Conservation (phyloP, 345 rosid species). For the Psidium friedrichsthalianum region DNA sequence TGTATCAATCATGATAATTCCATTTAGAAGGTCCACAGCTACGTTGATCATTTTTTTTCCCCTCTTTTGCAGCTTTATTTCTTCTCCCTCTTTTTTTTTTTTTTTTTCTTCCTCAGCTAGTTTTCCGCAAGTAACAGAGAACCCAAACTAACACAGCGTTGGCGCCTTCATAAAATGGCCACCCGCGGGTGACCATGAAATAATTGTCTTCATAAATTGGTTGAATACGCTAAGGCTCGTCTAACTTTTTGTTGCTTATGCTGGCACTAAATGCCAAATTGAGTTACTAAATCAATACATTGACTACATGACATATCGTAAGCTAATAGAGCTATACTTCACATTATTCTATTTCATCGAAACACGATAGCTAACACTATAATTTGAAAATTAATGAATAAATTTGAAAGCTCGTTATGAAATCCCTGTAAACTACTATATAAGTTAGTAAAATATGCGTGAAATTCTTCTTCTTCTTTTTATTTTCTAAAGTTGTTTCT, state of each 20-base stretch:
- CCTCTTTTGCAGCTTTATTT: not conserved
- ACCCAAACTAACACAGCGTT: not conserved
- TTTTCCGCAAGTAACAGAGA: not conserved
- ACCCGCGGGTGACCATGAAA: not conserved
- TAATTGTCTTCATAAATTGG: not conserved
- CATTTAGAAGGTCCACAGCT: not conserved
- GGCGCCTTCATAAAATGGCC: not conserved
- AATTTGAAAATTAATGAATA: not conserved
- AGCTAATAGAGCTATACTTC: no score
- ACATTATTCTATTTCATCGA: no score
- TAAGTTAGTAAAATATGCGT: not conserved
- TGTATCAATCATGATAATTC: not conserved
- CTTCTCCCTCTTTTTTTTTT: not conserved
- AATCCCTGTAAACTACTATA: not conserved
- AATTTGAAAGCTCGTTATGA: not conserved
- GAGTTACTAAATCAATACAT: no score
- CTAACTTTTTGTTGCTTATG: no score
- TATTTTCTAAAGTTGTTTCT: no score
- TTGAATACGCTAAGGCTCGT: no score
- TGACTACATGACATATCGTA: no score
- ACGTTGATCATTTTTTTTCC: not conserved
- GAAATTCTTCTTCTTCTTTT: not conserved
- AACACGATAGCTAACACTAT: no score
- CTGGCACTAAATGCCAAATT: no score
- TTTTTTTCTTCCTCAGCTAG: not conserved